Base-by-base conservation (phyloP, 768 basidiomycete genomes). In the Mycena galopus region DNA sequence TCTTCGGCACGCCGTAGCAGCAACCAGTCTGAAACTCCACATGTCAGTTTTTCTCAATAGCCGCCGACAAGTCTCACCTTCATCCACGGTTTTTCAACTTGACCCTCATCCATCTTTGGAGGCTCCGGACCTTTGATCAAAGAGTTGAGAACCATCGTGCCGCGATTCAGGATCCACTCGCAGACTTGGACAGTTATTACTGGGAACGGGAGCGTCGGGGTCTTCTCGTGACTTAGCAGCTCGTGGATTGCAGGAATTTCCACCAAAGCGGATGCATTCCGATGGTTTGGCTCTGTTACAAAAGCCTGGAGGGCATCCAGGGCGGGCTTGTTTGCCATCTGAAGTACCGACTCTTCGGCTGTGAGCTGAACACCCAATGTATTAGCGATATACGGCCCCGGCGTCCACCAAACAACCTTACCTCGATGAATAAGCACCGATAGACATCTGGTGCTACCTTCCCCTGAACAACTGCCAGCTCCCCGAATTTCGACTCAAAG, bases 1-100 rank as follows among this genome's bases (percentile, higher is more conserved):
- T 74, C 47, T 77, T 67, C 7, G 74, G 67, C 61, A 75, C 32
- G 37, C 74, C 71, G 16, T 77, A 77, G 23, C 47, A 73, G 51
- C 69, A 71, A 1, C 76, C 75, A 17, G 70, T 76, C 75, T 76
- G 12, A 47, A 10, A 44, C 4, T 29, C 10, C 11, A 27, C 3
- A 29, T 21, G 42, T 30, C 14, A n/a, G n/a, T n/a, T 21, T 21
- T 23, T n/a, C 7, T 25, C 1, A 27, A 23, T 29, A 35, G n/a
- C n/a, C n/a, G n/a, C n/a, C n/a, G n/a, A n/a, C n/a, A n/a, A n/a
- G n/a, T n/a, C n/a, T n/a, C 19, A 69, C 67, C 51, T 60, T 47
- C 8, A 10, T 55, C 60, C 68, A 69, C 2, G 67, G 35, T 23
- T 68, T 68, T 25, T 68, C 67, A 7, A 35, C 12, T 12, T 19